phyloP scores from a whole-genome alignment of 306 rosid species.

The Castanea sativa region DNA sequence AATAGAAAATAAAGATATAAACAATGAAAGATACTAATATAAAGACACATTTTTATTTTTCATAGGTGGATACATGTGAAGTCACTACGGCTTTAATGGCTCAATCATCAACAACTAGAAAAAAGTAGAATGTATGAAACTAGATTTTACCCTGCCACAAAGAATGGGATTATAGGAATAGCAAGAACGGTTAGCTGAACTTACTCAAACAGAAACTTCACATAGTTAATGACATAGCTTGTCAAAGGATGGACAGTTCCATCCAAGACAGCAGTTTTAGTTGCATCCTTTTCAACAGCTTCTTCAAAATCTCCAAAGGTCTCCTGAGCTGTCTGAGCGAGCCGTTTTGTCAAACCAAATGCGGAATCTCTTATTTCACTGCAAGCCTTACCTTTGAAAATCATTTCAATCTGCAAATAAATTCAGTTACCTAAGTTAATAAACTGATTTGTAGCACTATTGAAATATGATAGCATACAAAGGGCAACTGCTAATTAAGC shows the following conservation, averaged over 20 bases:
- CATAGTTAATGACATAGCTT: constrained; percentile 93
- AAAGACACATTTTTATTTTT: not conserved
- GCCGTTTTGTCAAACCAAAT: constrained; percentile 73
- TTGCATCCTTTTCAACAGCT: constrained; percentile 95
- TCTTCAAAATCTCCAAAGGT: constrained; percentile 98
- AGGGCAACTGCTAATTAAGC: not conserved
- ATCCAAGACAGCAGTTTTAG: constrained; percentile 92
- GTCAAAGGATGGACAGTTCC: constrained; percentile 99
- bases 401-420: constrained; percentile 66
- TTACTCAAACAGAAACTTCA: constrained; percentile 95
- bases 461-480: not conserved
- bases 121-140: constrained; percentile 13
- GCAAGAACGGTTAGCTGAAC: constrained; percentile 25
- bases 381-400: constrained; percentile 86
- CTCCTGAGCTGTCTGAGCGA: constrained; percentile 88
- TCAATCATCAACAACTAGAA: not conserved
- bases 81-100: not conserved
- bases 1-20: not conserved
- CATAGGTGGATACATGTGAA: not conserved
- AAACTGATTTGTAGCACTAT: constrained; percentile 14
- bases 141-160: constrained; percentile 8
- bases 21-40: not conserved
- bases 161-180: constrained; percentile 7
- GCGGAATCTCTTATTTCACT: constrained; percentile 78
- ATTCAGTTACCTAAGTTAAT: constrained; percentile 11